Base-by-base conservation (phyloP, 2,329 filamentous ascomycete species). In the Pseudogymnoascus sp. region DNA sequence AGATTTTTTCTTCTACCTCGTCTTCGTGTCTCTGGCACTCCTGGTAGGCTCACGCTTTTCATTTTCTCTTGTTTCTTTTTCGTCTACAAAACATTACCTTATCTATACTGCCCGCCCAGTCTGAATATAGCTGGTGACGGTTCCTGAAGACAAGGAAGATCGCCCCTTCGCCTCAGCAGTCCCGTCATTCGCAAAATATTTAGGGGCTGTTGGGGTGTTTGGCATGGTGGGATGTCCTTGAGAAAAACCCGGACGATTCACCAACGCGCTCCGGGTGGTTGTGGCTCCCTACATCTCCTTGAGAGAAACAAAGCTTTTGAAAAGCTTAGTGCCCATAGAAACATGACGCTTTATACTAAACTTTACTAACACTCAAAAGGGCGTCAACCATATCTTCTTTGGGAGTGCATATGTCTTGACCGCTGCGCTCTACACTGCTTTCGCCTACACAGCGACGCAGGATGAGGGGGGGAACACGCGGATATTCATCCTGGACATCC, bases 401-500 rank as follows among this genome's bases (percentile, higher is more conserved):
- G 69, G 68, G 16, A 78, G 79, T 60, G 76, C 78, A 49, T 73
- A 74, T 63, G 76, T 81, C 58, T 85, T 88, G 68, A 76, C 82
- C 16, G 74, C 77, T 69, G 89, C 89, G 11, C 81, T 99, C 61
- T 86, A 89, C 61, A 79, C 96, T 64, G 91, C 92, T 41, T 82
- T 96, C 71, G 80, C 80, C 68, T 97, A 97, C 73, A 96, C 92
- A 5, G 90, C 86, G 67, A 86, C 87, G 1, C 92, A 96, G 74
- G 92, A 96, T 70, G 90, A 93, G 72, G 90, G 90, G 60, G 80
- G 81, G 69, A 88, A 88, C 72, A 84, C 89, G 5, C 87, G 81
- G 62, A 93, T 95, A 73, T 90, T 92, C 77, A 84, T 97, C 72
- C 76, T 97, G 68, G 89, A 84, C 39, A 89, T 97, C 64, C 91